Conservation (phyloP, 805 yeast species). For the Ogataea sp. region DNA sequence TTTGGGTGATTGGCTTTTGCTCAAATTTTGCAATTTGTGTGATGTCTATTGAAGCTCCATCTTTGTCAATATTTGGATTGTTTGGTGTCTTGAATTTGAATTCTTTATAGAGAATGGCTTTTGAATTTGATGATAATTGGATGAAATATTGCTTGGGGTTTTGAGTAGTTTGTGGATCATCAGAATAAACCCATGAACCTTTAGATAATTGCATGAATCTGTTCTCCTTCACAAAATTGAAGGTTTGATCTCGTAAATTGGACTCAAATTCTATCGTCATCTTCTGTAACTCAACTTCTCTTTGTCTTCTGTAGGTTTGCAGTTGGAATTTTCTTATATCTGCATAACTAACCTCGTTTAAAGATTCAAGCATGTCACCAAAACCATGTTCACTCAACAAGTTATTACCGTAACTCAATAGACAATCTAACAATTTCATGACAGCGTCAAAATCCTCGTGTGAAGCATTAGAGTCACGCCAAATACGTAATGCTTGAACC, state of each 20-base stretch:
- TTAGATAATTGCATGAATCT: constrained; percentile 60
- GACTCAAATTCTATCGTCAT: constrained; percentile 41
- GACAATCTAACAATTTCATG: constrained; percentile 32
- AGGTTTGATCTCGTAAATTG: constrained; percentile 46
- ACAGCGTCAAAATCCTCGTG: constrained; percentile 44
- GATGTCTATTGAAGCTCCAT: constrained; percentile 43
- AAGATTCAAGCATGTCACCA: constrained; percentile 37
- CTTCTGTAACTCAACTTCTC: constrained; percentile 34
- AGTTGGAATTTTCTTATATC: constrained; percentile 51
- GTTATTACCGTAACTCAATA: constrained; percentile 21
- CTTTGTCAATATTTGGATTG: constrained; percentile 54
- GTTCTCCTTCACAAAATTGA: constrained; percentile 68
- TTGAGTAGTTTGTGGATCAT: constrained; percentile 32
- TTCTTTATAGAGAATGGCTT: constrained; percentile 51
- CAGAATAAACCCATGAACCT: constrained; percentile 77
- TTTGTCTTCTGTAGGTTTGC: constrained; percentile 27
- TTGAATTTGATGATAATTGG: constrained; percentile 59
- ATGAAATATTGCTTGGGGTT: constrained; percentile 41
- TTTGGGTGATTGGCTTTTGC: constrained; percentile 36
- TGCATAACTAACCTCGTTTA: constrained; percentile 35
- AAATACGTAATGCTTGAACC: constrained; percentile 48
- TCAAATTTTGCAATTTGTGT: constrained; percentile 43
- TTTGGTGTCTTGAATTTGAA: constrained; percentile 37
- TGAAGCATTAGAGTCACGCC: constrained; percentile 57
- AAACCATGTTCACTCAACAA: constrained; percentile 15